Conservation (phyloP, 2,329 filamentous ascomycete species). For the Zalaria sp. region DNA sequence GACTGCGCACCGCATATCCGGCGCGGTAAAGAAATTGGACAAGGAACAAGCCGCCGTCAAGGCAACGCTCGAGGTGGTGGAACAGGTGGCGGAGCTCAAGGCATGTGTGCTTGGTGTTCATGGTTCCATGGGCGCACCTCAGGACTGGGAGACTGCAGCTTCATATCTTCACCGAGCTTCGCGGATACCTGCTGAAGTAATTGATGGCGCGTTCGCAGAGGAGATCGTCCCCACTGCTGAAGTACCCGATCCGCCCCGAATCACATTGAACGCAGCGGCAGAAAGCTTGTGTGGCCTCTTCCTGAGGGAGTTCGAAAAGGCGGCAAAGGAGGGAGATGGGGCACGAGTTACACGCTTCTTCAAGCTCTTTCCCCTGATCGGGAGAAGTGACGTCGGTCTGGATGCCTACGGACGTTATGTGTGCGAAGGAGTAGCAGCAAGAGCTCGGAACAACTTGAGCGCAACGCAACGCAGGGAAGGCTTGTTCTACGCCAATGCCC, state of each 20-base stretch:
- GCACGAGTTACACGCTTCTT: constrained; percentile 90
- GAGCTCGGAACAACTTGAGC: constrained; percentile 68
- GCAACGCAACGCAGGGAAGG: constrained; percentile 56
- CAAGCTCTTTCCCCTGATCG: constrained; percentile 92
- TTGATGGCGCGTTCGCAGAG: constrained; percentile 74
- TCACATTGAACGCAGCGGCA: constrained; percentile 74
- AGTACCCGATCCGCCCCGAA: constrained; percentile 77
- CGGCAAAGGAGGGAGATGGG: constrained; percentile 73
- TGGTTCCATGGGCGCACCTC: constrained; percentile 91
- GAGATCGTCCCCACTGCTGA: constrained; percentile 91
- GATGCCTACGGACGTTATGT: constrained; percentile 95
- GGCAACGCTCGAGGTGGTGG: constrained; percentile 78
- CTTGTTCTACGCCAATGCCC: constrained; percentile 80
- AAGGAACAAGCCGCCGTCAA: constrained; percentile 85
- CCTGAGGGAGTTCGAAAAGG: constrained; percentile 86
- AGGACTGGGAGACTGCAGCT: constrained; percentile 96
- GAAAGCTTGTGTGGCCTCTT: constrained; percentile 86
- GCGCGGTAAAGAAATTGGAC: constrained; percentile 76
- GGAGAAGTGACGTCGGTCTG: constrained; percentile 71
- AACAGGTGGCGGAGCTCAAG: constrained; percentile 93
- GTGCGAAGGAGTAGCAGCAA: constrained; percentile 80
- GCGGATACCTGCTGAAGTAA: constrained; percentile 65
- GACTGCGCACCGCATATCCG: constrained; percentile 74
- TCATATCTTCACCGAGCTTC: constrained; percentile 74
- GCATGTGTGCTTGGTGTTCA: constrained; percentile 89